Conservation (phyloP, 768 basidiomycete species). For the Termitomyces sp. region DNA sequence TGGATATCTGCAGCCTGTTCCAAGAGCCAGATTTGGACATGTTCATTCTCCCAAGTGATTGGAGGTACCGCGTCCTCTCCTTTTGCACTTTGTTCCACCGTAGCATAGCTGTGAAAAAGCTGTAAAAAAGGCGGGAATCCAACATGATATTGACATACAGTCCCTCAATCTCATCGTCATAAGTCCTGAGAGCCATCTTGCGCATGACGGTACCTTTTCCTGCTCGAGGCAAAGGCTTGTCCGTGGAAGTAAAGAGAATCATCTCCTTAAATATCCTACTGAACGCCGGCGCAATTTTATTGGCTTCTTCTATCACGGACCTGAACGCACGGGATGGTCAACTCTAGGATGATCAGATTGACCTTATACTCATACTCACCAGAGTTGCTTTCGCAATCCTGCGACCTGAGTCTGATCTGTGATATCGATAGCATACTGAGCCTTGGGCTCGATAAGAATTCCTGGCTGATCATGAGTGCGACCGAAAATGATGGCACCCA, state of each 20-base stretch:
- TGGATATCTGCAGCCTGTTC: slow-evolving; percentile 18
- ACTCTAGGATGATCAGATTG: neutral
- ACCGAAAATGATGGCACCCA: slow-evolving; percentile 37
- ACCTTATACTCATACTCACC: slow-evolving; percentile 17
- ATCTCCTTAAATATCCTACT: slow-evolving; percentile 51
- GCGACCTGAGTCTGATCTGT: slow-evolving; percentile 16
- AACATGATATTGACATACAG: slow-evolving; percentile 23
- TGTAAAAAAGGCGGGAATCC: too few relatives aligned
- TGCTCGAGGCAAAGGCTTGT: slow-evolving; percentile 41
- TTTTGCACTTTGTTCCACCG: slow-evolving; percentile 22
- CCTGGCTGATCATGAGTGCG: slow-evolving; percentile 26
- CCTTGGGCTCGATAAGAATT: slow-evolving; percentile 22
- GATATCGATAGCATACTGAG: slow-evolving; percentile 21
- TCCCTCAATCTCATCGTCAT: slow-evolving; percentile 37
- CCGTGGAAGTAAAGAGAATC: slow-evolving; percentile 39
- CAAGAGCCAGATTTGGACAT: slow-evolving; percentile 25
- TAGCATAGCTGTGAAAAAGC: slow-evolving; percentile 22
- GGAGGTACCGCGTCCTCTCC: slow-evolving; percentile 23
- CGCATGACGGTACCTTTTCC: slow-evolving; percentile 45
- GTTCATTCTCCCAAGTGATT: slow-evolving; percentile 17
- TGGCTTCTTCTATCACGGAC: slow-evolving; percentile 39
- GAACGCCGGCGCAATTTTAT: slow-evolving; percentile 34
- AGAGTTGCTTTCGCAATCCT: slow-evolving; percentile 30
- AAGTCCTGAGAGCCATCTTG: slow-evolving; percentile 34
- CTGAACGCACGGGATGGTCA: slow-evolving; percentile 16